These are phyloP conservation scores for Boletus subparvulus DNA, from an alignment of 768 basidiomycete species.

Conservation along the genomic window DNA sequence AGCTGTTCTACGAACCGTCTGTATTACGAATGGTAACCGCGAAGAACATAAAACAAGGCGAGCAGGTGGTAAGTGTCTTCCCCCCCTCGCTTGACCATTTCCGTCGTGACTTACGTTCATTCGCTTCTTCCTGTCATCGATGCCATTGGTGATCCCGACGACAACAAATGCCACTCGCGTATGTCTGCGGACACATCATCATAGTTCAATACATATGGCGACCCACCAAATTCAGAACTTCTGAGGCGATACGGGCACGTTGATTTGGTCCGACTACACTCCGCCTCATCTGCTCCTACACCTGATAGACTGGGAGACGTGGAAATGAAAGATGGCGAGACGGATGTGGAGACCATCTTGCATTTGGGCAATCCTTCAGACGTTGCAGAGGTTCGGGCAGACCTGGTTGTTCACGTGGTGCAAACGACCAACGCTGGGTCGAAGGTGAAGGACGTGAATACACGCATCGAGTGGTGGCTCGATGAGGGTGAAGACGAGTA, in stretches of 20 bases:
- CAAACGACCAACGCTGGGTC: constrained; percentile 5
- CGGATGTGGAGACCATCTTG: constrained; percentile 18
- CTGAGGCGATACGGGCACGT: constrained; percentile 94
- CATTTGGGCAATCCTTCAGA: constrained; percentile 73
- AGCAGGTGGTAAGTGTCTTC: constrained; percentile 73
- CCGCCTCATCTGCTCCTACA: constrained; percentile 23
- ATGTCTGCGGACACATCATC: not conserved
- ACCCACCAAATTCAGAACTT: constrained; percentile 89
- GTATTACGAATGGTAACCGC: constrained; percentile 81
- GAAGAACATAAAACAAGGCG: constrained; percentile 66
- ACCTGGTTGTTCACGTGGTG: constrained; percentile 55
- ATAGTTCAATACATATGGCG: constrained; percentile 95
- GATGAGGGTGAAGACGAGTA: constrained; percentile 91
- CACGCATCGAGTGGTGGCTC: constrained; percentile 89
- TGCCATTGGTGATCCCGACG: too few species aligned
- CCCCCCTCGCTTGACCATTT: not conserved
- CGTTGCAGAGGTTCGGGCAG: constrained; percentile 74
- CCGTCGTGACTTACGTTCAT: not conserved
- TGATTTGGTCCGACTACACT: constrained; percentile 62
- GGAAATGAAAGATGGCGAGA: constrained; percentile 8
- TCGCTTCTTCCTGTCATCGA: not conserved
- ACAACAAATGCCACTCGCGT: not conserved
- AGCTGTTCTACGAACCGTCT: constrained; percentile 75
- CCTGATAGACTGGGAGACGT: constrained; percentile 4
- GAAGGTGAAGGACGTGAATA: constrained; percentile 11